Evolutionary conservation across 139 green algal species (phyloP), one percentile per base, ranked within the genome.

Genomic region (Chlamydomonas sphaeroides): DNA sequence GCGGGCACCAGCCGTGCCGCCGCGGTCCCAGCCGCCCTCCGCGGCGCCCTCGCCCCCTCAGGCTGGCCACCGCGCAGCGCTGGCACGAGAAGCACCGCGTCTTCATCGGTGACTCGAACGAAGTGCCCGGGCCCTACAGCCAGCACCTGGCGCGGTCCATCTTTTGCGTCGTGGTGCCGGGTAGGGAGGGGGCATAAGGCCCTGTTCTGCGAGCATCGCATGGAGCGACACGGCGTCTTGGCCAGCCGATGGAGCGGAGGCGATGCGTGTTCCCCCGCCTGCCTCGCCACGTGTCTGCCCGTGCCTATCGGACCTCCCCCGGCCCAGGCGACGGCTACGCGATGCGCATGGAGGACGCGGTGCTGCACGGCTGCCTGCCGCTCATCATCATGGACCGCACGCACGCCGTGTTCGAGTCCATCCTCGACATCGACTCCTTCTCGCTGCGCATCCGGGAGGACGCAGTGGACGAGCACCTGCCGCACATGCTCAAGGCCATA

Each of bases 271-370:
- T 53, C 14, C 45, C 45, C 14, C 45, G 10, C 45, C 10, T 21
- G 10, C 45, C 45, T 14, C 11, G 45, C 14, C 14, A 10, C 45
- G 14, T 53, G 45, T 14, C 14, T 53, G 45, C 45, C 14, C 14
- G n/a, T n/a, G n/a, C n/a, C n/a, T n/a, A n/a, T n/a, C n/a, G n/a
- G n/a, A n/a, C 45, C 45, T 53, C 14, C 45, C 45, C 10, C 10
- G 10, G 11, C 36, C 3, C 48, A 56, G 88, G 88, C 0, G 89
- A 95, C 57, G 77, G 77, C 65, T 95, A 77, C 56, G 65, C 63
- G 0, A 75, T 70, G 17, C 66, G 89, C 0, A 89, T 91, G 28
- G 92, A 92, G 35, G 92, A 95, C 49, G 89, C 91, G 0, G 87
- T 93, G 1, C 79, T 95, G 65, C 91, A 95, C 68, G 92, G 92